A percentile compares a stretch with the other conserved stretches of the same genome.
phyloP scores from a whole-genome alignment of 306 rosid species.

The Parietaria judaica region DNA sequence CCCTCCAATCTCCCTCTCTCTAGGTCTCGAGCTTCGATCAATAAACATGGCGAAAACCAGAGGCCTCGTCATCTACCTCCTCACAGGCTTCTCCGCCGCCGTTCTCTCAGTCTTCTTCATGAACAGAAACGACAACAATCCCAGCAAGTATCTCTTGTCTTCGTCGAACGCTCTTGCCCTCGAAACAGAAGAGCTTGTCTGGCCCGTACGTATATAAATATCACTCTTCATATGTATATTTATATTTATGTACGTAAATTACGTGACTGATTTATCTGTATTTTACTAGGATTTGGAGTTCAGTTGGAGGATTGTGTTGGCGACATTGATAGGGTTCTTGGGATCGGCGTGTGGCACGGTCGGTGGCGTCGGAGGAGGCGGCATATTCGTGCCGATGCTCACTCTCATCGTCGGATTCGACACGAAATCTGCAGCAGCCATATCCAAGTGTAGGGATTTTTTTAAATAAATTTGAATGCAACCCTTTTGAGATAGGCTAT shows the following conservation, averaged over 20 bases:
- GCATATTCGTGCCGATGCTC: constrained; percentile 95
- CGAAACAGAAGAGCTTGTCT: constrained; percentile 23
- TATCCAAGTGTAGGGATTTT: constrained; percentile 60
- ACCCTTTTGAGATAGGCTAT: too few species aligned
- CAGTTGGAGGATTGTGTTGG: constrained; percentile 60
- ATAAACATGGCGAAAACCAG: constrained; percentile 42
- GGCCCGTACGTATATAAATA: constrained; percentile 58
- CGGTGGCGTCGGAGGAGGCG: constrained; percentile 96
- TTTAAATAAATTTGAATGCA: not conserved
- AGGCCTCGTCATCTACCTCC: constrained; percentile 44
- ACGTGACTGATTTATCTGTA: not conserved
- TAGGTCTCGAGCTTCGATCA: not conserved
- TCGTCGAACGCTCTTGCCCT: constrained; percentile 12
- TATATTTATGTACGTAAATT: not conserved
- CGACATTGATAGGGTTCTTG: constrained; percentile 69
- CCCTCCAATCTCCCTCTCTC: constrained; percentile 1
- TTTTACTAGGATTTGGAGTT: constrained; percentile 48
- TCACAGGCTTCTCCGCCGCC: constrained; percentile 49
- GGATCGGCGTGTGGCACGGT: constrained; percentile 95
- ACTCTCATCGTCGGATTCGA: constrained; percentile 81
- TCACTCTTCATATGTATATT: not conserved
- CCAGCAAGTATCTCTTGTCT: constrained; percentile 3
- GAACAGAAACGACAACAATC: constrained; percentile 9
- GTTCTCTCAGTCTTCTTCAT: constrained; percentile 40
- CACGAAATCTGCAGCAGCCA: constrained; percentile 90